Percentiles rank a stretch among this genome's conserved stretches.
phyloP scores from a whole-genome alignment of 1,139 yeast species.

The Kodamaea sp. region DNA sequence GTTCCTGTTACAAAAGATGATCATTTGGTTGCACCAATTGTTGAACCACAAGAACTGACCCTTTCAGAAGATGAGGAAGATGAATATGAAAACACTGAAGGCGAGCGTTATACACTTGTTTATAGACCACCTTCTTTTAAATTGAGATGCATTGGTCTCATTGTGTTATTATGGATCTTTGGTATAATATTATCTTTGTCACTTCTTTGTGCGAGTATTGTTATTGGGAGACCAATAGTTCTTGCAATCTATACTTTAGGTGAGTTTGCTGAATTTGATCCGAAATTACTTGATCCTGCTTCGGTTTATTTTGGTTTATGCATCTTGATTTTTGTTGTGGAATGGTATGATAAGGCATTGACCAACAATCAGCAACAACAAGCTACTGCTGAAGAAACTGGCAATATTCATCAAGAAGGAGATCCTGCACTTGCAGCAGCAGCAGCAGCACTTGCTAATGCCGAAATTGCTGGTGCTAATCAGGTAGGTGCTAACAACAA shows the following conservation, averaged over 20 bases:
- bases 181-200: conserved; percentile 50
- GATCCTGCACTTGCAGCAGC: not conserved
- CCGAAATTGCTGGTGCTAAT: too few relatives aligned
- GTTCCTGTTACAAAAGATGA: conserved; percentile 83
- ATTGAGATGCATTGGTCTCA: conserved; percentile 51
- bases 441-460: not conserved
- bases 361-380: not conserved
- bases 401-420: not conserved
- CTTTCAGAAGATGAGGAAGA: conserved; percentile 31
- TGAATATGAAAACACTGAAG: conserved; percentile 44
- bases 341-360: conserved; percentile 12
- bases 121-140: conserved; percentile 83
- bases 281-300: conserved; percentile 7
- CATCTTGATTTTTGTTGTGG: conserved; percentile 17
- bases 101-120: conserved; percentile 68
- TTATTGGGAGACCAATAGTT: conserved; percentile 40
- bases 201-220: conserved; percentile 29
- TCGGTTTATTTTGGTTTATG: conserved; percentile 19
- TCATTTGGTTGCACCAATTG: conserved; percentile 37
- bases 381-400: not conserved
- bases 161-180: conserved; percentile 66
- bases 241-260: conserved; percentile 8
- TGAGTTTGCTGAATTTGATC: not conserved
- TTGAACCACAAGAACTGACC: not conserved
- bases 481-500: too few relatives aligned